A percentile compares a stretch with the other conserved stretches of the same genome.
phyloP scores from a whole-genome alignment of 108 stramenopile genomes.

The Skeletonema grethae region DNA sequence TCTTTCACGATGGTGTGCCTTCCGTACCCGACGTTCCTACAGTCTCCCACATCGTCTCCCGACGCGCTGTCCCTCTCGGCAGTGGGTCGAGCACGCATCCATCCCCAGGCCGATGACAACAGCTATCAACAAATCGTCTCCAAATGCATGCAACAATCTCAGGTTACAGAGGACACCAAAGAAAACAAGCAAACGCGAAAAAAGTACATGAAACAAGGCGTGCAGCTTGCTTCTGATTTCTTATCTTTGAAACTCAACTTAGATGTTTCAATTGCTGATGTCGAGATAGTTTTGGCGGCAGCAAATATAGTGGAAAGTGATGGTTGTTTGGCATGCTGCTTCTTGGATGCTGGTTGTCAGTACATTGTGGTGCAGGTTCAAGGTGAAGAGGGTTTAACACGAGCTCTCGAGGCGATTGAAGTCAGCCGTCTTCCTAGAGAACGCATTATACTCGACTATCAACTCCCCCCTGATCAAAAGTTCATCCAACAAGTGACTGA shows the following conservation, averaged over 20 bases:
- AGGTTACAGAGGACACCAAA: slow-evolving; percentile 31
- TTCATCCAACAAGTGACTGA: background rate
- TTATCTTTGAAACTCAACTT: slow-evolving; percentile 56
- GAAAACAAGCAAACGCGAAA: slow-evolving; percentile 68
- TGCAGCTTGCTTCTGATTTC: slow-evolving; percentile 66
- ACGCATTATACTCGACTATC: slow-evolving; percentile 67
- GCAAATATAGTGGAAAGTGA: slow-evolving; percentile 57
- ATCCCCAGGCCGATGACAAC: slow-evolving; percentile 20
- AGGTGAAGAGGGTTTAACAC: slow-evolving; percentile 42
- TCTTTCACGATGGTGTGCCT: slow-evolving; percentile 49
- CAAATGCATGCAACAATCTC: slow-evolving; percentile 54
- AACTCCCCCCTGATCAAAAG: background rate
- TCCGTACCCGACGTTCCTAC: slow-evolving; percentile 73
- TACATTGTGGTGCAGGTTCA: background rate
- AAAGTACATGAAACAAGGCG: slow-evolving; percentile 80
- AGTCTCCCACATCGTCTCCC: slow-evolving; percentile 30
- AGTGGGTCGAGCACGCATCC: slow-evolving; percentile 39
- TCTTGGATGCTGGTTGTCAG: slow-evolving; percentile 84
- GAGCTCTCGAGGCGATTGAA: slow-evolving; percentile 59
- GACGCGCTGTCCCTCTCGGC: slow-evolving; percentile 30
- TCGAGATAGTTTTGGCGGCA: slow-evolving; percentile 61
- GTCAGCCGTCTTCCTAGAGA: slow-evolving; percentile 68
- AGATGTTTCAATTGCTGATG: slow-evolving; percentile 77
- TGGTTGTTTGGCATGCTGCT: slow-evolving; percentile 72
- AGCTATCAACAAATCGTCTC: slow-evolving; percentile 57